A percentile compares a stretch with the other conserved stretches of the same genome.
Evolutionary conservation across 768 basidiomycete genomes (phyloP).

Genomic region (Suillus subalutaceus): DNA sequence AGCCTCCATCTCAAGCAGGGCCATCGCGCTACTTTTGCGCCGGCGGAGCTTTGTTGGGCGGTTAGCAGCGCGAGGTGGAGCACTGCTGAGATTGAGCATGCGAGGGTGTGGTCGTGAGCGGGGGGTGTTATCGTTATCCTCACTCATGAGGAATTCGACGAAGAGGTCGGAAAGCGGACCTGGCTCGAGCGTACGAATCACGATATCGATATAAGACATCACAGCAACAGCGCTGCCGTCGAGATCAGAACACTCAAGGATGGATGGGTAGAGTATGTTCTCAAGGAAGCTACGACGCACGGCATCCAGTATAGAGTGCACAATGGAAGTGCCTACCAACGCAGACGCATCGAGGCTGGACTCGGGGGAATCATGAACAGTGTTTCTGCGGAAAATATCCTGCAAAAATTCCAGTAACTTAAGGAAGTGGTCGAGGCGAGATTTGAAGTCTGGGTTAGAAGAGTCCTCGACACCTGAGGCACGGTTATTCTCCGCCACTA

Average conservation of each 20-base stretch:
- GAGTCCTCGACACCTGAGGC: constrained; percentile 79
- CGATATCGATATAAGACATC: constrained; percentile 91
- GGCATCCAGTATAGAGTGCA: constrained; percentile 80
- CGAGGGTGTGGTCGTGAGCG: constrained; percentile 42
- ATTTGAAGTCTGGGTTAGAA: constrained; percentile 71
- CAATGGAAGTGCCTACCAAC: constrained; percentile 78
- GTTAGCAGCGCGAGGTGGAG: constrained; percentile 40
- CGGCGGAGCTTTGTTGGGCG: constrained; percentile 52
- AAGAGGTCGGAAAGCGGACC: constrained; percentile 72
- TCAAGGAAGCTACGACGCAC: constrained; percentile 87
- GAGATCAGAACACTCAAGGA: constrained; percentile 87
- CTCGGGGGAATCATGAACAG: constrained; percentile 38
- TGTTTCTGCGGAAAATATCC: constrained; percentile 79
- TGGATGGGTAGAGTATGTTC: constrained; percentile 90
- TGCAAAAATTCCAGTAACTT: constrained; percentile 91
- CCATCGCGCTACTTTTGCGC: constrained; percentile 88
- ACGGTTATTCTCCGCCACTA: constrained; percentile 51
- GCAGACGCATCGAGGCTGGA: constrained; percentile 55
- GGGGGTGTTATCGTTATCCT: constrained; percentile 74
- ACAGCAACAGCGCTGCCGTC: constrained; percentile 98
- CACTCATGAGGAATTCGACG: constrained; percentile 79
- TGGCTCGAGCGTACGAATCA: constrained; percentile 73
- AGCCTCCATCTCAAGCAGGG: constrained; percentile 84
- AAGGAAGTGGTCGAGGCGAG: constrained; percentile 84
- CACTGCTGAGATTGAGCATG: constrained; percentile 44